Base-by-base conservation (phyloP, 176 grass and related monocot genomes). In the Rhipidocladum racemiflorum region DNA sequence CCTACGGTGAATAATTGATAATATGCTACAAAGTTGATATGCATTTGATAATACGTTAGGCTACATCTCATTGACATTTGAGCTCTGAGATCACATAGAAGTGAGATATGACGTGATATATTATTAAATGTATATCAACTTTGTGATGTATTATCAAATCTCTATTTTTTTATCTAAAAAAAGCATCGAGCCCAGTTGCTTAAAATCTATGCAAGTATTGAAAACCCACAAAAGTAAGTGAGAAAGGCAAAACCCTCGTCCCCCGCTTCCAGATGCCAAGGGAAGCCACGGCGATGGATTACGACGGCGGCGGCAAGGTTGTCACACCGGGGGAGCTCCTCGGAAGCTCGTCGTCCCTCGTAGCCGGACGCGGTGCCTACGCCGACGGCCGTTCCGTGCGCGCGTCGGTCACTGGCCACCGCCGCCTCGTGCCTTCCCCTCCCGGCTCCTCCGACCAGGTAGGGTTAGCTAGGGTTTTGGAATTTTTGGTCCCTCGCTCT, bases 321-420 rank as follows among this genome's bases (percentile, higher is more conserved):
- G 86, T 98, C 72, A 91, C 92, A 18, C 95, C 95, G 2, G 95
- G 95, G 17, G 90, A 98, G 62, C 76, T 93, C 38, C 84, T 98
- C 0, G 92, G 92, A n/a, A 75, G 79, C 61, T 77, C 79, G 2
- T 55, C 64, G 10, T 69, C 79, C 0, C 85, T 98, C 34, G 29
- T 75, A 21, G 84, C 92, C 1, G 95, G 95, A n/a, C 84, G 80
- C 28, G 95, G 95, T 9, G 86, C 90, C 49, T 98, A 98, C 75
- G 79, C 91, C 20, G 90, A 98, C 1, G 95, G 92, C 18, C 84
- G 86, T 75, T 81, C 78, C 27, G 67, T 98, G 30, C 90, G 90
- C 32, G 87, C 92, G 0, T 98, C 90, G 14, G 86, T 98, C 65
- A 91, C 95, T 5, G 95, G 95, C 75, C 72, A 27, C 79, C 90